Percentiles rank a stretch among this genome's conserved stretches.
Conservation (phyloP, 78 protist genomes). For the Dictyostelium brefeldianum region DNA sequence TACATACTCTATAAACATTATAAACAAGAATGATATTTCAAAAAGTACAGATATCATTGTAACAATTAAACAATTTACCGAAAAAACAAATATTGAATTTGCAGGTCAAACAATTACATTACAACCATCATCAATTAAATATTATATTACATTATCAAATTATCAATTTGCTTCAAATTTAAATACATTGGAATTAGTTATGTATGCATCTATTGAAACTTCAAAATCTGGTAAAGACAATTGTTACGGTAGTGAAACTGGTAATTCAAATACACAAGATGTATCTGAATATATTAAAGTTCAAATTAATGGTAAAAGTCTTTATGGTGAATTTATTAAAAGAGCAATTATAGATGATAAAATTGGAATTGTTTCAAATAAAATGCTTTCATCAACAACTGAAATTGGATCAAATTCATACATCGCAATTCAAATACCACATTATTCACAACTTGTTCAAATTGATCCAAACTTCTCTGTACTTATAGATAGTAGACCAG, state of each 20-base stretch:
- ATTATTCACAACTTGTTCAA: neutral
- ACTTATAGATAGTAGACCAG: neutral
- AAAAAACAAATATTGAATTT: neutral
- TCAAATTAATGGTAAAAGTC: slow-evolving; percentile 7
- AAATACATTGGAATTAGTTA: slow-evolving; percentile 2
- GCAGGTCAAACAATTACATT: neutral
- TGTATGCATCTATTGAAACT: neutral
- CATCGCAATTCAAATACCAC: neutral
- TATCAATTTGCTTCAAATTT: neutral
- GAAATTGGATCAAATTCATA: neutral
- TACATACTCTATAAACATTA: neutral
- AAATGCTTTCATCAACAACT: neutral
- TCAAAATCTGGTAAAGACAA: neutral
- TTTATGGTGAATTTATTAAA: slow-evolving; percentile 26
- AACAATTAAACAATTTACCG: neutral
- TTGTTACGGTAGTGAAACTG: neutral
- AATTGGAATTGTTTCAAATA: neutral
- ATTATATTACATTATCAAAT: neutral
- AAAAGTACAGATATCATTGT: neutral
- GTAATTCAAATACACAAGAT: neutral
- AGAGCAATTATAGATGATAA: slow-evolving; percentile 13
- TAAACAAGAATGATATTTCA: neutral
- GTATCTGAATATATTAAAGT: slow-evolving; percentile 10
- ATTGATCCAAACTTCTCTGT: neutral
- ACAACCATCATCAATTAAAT: slow-evolving; percentile 1